Evolutionary conservation across 768 basidiomycete genomes (phyloP), one percentile per base, ranked within the genome.

Genomic region (Leccinum subgranulosum): DNA sequence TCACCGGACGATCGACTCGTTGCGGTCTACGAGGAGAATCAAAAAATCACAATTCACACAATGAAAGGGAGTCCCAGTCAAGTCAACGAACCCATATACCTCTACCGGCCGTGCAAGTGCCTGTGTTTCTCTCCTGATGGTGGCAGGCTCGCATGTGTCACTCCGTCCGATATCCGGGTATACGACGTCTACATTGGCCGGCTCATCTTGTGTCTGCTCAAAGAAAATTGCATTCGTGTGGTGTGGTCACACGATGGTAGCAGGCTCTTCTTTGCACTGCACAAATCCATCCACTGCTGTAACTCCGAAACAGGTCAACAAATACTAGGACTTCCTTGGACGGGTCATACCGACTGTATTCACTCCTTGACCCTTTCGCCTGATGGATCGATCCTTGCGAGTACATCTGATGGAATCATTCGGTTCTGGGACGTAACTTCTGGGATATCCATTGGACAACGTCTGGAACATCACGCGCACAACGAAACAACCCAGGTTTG

Each of bases 101-200:
- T 31, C 0, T 4, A 11, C 31, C 3, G 0, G 9, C 4, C 8
- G 4, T 41, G 39, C 9, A 10, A 0, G 27, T 0, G 23, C 47
- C 21, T 46, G 21, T 49, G 23, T 25, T 49, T 49, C 47, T 49
- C 47, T n/a, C 31, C 31, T 0, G 11, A 31, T 12, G 4, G 31
- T 0, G 31, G 0, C 31, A 25, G 0, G 10, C 47, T 48, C 17
- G 47, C 27, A n/a, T 27, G 15, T 28, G 4, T 9, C 47, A 23
- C 11, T 7, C 0, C 6, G 1, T 3, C 2, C 11, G 45, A 46
- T 0, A 46, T 46, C 14, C 12, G 14, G 14, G 21, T 46, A 5
- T 19, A 14, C 4, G 21, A 45, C 4, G 3, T 23, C 43, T 21
- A 23, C 17, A 39, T 1, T 39, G 36, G 36, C 17, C 36, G 0